Percentiles rank a stretch among this genome's conserved stretches.
Evolutionary conservation across 129 eudicot species (phyloP).

Genomic region (Chrysanthemum seticuspe): DNA sequence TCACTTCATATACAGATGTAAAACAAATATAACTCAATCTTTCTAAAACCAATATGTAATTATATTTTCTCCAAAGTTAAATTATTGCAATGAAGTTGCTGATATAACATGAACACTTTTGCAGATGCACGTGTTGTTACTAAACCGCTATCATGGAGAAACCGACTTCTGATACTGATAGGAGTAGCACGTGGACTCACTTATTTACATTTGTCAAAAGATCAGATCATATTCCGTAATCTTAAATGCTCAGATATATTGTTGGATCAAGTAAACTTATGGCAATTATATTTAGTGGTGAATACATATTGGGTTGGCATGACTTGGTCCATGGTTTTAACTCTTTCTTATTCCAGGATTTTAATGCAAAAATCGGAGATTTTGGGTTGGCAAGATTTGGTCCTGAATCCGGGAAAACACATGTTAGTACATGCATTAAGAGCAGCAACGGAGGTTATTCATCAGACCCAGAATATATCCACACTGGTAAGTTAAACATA

Average conservation of each 20-base stretch:
- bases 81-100: conserved; percentile 8
- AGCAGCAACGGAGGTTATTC: background rate
- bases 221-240: conserved; percentile 17
- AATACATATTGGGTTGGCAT: no score
- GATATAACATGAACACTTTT: background rate
- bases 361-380: conserved; percentile 31
- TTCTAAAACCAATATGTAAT: no score
- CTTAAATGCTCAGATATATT: conserved; percentile 17
- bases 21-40: no score
- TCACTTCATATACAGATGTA: background rate
- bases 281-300: background rate
- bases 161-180: conserved; percentile 26
- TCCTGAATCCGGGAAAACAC: background rate
- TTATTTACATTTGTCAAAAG: conserved; percentile 22
- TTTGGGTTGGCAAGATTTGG: conserved; percentile 12
- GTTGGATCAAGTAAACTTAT: conserved; percentile 26
- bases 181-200: conserved; percentile 33
- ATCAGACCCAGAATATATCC: background rate
- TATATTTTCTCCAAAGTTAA: background rate
- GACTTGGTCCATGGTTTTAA: background rate
- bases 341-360: conserved; percentile 23
- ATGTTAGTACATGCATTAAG: background rate
- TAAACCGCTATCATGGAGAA: conserved; percentile 34
- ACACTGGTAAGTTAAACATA: conserved; percentile 2
- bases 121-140: conserved; percentile 3